Evolutionary conservation across 257 asterid genomes (phyloP), one percentile per base, ranked within the genome.

Genomic region (Agastache rugosa): DNA sequence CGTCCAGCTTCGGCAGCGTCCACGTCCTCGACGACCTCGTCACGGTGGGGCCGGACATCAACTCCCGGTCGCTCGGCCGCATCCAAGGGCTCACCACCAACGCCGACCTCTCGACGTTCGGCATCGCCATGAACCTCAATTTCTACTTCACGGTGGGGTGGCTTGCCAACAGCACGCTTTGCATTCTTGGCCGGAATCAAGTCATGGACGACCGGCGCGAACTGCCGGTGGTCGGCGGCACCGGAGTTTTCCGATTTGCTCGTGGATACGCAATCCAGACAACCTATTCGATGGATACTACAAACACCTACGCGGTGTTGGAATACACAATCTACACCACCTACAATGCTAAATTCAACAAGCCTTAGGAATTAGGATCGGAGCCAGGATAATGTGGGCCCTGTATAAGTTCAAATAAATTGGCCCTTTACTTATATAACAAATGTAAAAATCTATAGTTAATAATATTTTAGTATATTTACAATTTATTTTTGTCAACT

Each of bases 191-290:
- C 3, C 58, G 88, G 75, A 84, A 81, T 14, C 76, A 54, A 42
- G 12, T 79, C 0, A 6, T 0, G 10, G n/a, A 76, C 5, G 11
- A 2, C 0, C 2, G 19, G 8, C 77, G 84, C 0, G 84, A 84
- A 77, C 20, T 84, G 56, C 39, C 86, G 3, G 75, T 84, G 42
- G 86, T 65, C 6, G 86, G 86, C 1, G 88, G 88, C 3, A 84
- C 86, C 0, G 88, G 88, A 1, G 39, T 14, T 1, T 84, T 84
- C 47, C 75, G 86, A 0, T 79, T 56, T 27, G 83, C 86, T 1
- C 77, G 81, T 44, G 88, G 86, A 1, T 84, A 84, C 47, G 86
- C 84, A 0, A 31, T 78, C 69, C 3, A 81, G 39, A 59, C 20
- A n/a, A 72, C 78, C 11, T 54, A 75, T 14, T 79, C 75, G 3